Evolutionary conservation across 345 rosid genomes (phyloP), one percentile per base, ranked within the genome.

Genomic region (Populus deltoides): DNA sequence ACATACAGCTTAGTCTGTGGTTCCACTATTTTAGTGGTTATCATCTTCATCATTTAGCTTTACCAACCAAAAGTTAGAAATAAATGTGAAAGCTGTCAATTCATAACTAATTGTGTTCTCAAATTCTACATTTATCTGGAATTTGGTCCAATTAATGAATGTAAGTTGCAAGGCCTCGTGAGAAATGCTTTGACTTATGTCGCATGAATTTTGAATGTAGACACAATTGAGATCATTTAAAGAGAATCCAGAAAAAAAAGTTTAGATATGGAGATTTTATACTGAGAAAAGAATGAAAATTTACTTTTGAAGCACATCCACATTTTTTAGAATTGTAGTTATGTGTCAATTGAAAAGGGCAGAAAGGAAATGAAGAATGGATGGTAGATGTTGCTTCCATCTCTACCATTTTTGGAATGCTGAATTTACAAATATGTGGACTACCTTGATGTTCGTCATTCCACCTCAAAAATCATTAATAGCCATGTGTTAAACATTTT

Each of bases 401-500:
- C 36, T 62, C 65, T 41, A 29, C 8, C 8, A 15, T 49, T 36
- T 27, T 45, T 66, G 25, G 65, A 24, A 65, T 39, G 29, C 31
- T 20, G 72, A 36, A 25, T 78, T 65, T 61, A 61, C 15, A 25
- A 22, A 27, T 27, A 4, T 59, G 16, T 22, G 39, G 55, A 33
- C n/a, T 63, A 43, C 20, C 45, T 16, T 29, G 13, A 6, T 53
- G 5, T 2, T 57, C 31, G 25, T 35, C 22, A 29, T 65, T 29
- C 25, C 59, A 7, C 7, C 45, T 67, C 43, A 45, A 47, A 66
- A 12, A 45, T 31, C 36, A 66, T 9, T 17, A 55, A 66, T 65
- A 15, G 35, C 24, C 53, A 59, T 61, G 29, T 62, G 41, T 61
- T 41, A 35, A 70, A 57, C 70, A 51, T 76, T 77, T 78, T 83